Percentiles rank a stretch among this genome's conserved stretches.
phyloP scores from a whole-genome alignment of 2,329 filamentous ascomycete species.

The Exophiala oligosperma region DNA sequence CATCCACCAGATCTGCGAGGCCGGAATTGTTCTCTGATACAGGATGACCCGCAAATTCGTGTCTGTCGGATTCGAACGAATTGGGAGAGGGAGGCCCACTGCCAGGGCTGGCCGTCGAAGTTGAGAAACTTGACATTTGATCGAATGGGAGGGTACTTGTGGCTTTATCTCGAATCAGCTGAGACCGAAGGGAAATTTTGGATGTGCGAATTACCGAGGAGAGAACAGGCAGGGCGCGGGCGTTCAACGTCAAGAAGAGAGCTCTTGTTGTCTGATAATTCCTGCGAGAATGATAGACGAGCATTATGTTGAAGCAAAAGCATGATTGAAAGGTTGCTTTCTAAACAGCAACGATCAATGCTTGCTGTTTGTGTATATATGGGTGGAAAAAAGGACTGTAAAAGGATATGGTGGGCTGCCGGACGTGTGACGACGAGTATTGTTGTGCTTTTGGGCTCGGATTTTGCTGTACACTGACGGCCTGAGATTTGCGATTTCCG shows the following conservation, averaged over 20 bases:
- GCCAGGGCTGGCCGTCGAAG: background rate
- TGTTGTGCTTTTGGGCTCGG: background rate
- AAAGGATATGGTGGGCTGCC: background rate
- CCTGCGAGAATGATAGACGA: slow-evolving; percentile 12
- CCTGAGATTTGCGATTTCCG: background rate
- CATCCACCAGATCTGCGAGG: background rate
- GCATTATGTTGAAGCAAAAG: slow-evolving; percentile 20
- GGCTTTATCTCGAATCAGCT: slow-evolving; percentile 17
- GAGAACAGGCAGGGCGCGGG: background rate
- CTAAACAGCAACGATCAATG: background rate
- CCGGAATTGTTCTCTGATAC: background rate
- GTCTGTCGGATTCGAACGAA: background rate
- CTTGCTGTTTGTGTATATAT: background rate
- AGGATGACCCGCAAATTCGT: background rate
- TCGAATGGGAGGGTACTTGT: background rate
- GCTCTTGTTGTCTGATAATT: slow-evolving; percentile 7
- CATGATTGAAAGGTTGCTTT: slow-evolving; percentile 13
- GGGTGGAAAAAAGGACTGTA: background rate
- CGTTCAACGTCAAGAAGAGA: slow-evolving; percentile 4
- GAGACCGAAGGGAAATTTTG: slow-evolving; percentile 3
- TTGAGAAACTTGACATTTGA: slow-evolving; percentile 13
- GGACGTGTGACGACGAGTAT: background rate
- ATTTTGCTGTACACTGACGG: background rate
- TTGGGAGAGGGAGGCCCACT: slow-evolving; percentile 5
- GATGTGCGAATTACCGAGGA: slow-evolving; percentile 16